Evolutionary conservation across 179 eudicot species (phyloP).

Genomic region (Pouteria campechiana): DNA sequence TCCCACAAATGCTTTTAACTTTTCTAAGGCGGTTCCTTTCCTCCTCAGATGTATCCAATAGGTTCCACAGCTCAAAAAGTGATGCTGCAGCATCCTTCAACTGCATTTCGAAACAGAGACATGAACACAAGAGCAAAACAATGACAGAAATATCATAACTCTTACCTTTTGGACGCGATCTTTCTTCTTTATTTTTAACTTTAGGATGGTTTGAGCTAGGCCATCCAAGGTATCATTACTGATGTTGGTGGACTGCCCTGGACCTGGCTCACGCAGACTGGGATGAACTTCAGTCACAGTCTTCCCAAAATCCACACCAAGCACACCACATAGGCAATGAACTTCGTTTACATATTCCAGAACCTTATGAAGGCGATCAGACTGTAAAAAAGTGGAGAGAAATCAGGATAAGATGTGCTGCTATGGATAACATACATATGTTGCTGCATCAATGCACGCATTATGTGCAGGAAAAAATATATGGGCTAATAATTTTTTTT

Average conservation of each 20-base stretch:
- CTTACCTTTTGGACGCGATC: conserved; percentile 50
- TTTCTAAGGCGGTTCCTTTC: conserved; percentile 29
- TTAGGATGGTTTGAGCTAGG: conserved; percentile 30
- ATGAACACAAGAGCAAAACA: neutral
- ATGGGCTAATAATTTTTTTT: too few relatives aligned
- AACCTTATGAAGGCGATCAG: conserved; percentile 46
- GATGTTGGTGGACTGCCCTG: conserved; percentile 45
- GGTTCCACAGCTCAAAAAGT: conserved; percentile 49
- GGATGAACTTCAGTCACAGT: conserved; percentile 58
- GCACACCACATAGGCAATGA: conserved; percentile 45
- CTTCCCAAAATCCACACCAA: conserved; percentile 48
- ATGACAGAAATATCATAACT: neutral
- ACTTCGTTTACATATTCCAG: conserved; percentile 55
- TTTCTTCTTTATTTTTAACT: conserved; percentile 43
- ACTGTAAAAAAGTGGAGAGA: conserved; percentile 22
- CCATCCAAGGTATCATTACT: conserved; percentile 47
- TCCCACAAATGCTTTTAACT: conserved; percentile 19
- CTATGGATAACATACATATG: too few relatives aligned
- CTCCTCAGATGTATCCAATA: conserved; percentile 50
- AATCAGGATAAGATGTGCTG: too few relatives aligned
- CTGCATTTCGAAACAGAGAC: conserved; percentile 21
- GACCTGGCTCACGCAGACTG: conserved; percentile 32
- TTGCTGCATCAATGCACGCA: too few relatives aligned
- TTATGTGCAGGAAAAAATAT: too few relatives aligned
- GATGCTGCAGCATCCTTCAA: conserved; percentile 36